Base-by-base conservation (phyloP, 139 green algal species). In the Chlorella sp. region DNA sequence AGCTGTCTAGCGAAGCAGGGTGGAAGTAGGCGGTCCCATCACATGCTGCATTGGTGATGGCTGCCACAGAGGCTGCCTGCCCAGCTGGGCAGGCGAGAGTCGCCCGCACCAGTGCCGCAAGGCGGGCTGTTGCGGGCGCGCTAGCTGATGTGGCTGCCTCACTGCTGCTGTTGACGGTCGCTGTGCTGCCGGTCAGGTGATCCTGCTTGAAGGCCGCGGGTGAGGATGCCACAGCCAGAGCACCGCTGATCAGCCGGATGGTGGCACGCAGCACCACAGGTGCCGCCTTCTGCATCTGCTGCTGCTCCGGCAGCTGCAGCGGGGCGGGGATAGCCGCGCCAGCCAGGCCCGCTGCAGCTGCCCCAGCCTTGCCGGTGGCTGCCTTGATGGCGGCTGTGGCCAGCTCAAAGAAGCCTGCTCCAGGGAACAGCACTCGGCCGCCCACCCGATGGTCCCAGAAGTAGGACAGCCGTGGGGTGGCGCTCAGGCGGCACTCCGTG, bases 391-490 rank as follows among this genome's bases (percentile, higher is more conserved):
- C 69, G 0, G 93, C 92, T 7, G 86, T 70, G 18, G 89, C 87
- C 4, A 95, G 74, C 84, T 96, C 93, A 38, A 95, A 80, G 89
- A 95, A 95, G 36, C 91, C 93, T 12, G 93, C 88, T 28, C 89
- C 94, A 21, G 94, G 94, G 80, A 97, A 89, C 16, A 97, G 83
- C 21, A 87, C 71, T 30, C 85, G 85, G 36, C 91, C 92, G 1
- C 67, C 51, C 15, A 96, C 93, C 13, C 87, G 67, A 67, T 98
- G 95, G 62, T 98, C 92, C 72, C 87, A 87, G 57, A 98, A 84
- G 86, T 89, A 98, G 4, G 86, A 80, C 3, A 93, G 68, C 4
- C 32, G 65, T 18, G 84, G 41, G 9, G 91, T 87, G 20, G 85
- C 60, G 13, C 32, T 25, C 7, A 95, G 82, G 41, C 75, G 26